Conservation (phyloP, 2,329 filamentous ascomycete genomes). For the Rhynchosporium agropyri region DNA sequence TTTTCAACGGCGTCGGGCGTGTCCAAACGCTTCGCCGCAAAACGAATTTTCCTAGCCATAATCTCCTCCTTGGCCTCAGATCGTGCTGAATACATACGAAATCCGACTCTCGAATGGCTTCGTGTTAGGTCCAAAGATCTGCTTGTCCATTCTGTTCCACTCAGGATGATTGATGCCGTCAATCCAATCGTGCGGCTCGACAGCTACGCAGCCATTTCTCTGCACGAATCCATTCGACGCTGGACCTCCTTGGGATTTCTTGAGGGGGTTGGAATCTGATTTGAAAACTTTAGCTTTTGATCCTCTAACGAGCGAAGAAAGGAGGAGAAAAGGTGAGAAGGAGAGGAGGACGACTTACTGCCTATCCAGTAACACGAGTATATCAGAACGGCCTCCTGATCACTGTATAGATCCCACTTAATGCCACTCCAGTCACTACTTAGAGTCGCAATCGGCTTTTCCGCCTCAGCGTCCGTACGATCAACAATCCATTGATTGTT, state of each 20-base stretch:
- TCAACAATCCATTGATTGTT: constrained; percentile 61
- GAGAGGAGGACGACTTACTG: constrained; percentile 41
- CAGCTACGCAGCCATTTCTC: constrained; percentile 80
- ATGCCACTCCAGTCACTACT: constrained; percentile 79
- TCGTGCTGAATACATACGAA: constrained; percentile 27
- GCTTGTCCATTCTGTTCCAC: constrained; percentile 70
- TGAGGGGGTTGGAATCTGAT: constrained; percentile 49
- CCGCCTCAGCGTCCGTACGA: constrained; percentile 41
- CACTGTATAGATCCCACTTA: constrained; percentile 74
- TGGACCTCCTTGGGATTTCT: constrained; percentile 59
- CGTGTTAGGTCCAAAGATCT: constrained; percentile 54
- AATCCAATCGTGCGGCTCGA: constrained; percentile 93
- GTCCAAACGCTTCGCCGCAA: neutral
- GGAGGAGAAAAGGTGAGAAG: neutral
- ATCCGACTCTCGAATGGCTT: constrained; percentile 27
- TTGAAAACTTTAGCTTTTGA: neutral
- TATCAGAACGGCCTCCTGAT: constrained; percentile 87
- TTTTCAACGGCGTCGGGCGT: no score
- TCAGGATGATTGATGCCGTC: constrained; percentile 89
- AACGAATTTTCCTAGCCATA: neutral
- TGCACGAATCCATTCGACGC: constrained; percentile 50
- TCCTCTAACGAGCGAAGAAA: neutral
- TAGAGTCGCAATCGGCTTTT: constrained; percentile 59
- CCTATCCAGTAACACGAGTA: constrained; percentile 69
- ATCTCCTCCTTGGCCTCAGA: neutral